Evolutionary conservation across 345 rosid species (phyloP), one percentile per base, ranked within the genome.

Genomic region (Eucalyptus grandis): DNA sequence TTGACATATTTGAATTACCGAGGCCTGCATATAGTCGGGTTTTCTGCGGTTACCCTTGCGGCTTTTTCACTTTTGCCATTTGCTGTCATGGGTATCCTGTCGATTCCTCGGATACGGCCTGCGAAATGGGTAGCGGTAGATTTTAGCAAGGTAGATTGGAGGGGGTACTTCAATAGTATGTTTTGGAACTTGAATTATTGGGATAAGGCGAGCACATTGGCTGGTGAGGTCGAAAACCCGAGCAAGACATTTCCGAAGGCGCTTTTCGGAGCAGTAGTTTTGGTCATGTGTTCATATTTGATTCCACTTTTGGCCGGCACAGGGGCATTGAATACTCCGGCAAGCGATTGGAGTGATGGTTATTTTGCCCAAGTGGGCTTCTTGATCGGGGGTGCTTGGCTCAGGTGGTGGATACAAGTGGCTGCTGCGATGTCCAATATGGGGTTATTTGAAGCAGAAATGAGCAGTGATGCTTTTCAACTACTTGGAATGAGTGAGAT

Each of bases 101-200:
- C 99, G 6, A 90, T 98, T 82, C 99, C 99, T 89, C 91, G 89
- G 37, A 92, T 97, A 81, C 94, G 88, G 92, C 98, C 98, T 69
- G 90, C 49, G 89, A 93, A 93, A 60, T 98, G 99, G 99, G 85
- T 98, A 82, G 93, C 91, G 80, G 94, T 98, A 15, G 97, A 96
- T 91, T 92, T 91, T 86, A 89, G 88, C 89, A 94, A 91, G 91
- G 95, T 96, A 85, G 92, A 97, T 69, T 97, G 99, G 99, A 96
- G 98, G 91, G 96, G 96, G 6, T 96, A 94, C 91, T 97, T 98
- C 90, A 98, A 98, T 90, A 92, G 96, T 88, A 94, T 98, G 99
- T 96, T 98, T 91, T 98, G 99, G 99, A 98, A 98, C 92, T 91
- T 96, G 88, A 98, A 98, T 87, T 98, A 96, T 86, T 98, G 99